Conservation (phyloP, 148 eudicot genomes). For the Persicaria maculosa region DNA sequence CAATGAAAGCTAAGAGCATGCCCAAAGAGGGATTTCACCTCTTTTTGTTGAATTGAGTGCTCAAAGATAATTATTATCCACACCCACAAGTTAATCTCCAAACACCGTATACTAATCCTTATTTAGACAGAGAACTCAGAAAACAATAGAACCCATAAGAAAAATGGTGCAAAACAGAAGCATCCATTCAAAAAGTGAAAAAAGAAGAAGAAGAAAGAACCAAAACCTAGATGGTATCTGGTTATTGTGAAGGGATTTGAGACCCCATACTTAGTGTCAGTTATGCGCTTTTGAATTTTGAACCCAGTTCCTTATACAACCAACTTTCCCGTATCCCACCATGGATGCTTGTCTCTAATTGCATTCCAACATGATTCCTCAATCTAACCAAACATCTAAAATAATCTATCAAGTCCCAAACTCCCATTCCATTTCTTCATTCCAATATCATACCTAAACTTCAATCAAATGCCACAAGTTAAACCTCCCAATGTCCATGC, state of each 20-base stretch:
- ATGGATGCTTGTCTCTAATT: background rate
- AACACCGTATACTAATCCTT: background rate
- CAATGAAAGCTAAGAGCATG: background rate
- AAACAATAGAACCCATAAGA: background rate
- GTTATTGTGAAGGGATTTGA: background rate
- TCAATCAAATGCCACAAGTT: constrained; percentile 1
- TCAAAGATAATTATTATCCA: background rate
- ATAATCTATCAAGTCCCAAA: background rate
- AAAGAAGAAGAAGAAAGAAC: background rate
- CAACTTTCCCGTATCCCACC: background rate
- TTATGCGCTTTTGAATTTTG: background rate
- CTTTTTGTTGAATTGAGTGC: background rate
- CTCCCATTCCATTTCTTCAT: background rate
- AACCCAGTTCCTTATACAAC: background rate
- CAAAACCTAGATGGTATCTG: background rate
- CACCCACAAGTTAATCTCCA: background rate
- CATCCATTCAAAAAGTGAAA: background rate
- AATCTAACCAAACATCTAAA: background rate
- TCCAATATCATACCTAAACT: background rate
- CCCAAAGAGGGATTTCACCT: background rate
- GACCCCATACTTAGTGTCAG: background rate
- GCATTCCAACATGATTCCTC: background rate
- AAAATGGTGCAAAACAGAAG: background rate
- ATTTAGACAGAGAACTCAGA: background rate
- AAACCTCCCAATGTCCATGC: background rate